Evolutionary conservation across 495 filamentous ascomycete species (phyloP).

Genomic region (Bathelium albidoporum): DNA sequence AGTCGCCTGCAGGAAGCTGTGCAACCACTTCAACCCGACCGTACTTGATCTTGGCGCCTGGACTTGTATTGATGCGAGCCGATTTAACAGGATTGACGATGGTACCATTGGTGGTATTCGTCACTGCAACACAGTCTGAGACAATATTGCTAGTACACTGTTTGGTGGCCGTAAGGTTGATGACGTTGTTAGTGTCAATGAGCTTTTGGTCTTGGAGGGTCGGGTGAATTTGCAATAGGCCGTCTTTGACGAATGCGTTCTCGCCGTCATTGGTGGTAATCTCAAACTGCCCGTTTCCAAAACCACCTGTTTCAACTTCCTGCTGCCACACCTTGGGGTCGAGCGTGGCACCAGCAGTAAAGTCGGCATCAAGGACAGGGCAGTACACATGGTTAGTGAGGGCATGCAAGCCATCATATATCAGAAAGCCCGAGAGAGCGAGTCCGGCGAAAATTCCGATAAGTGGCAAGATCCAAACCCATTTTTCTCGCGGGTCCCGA

Average conservation of each 20-base stretch:
- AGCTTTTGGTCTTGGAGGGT: conserved; percentile 59
- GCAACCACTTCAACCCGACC: conserved; percentile 73
- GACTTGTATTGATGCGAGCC: conserved; percentile 63
- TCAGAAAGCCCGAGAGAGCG: conserved; percentile 52
- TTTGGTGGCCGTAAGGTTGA: conserved; percentile 55
- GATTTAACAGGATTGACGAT: conserved; percentile 74
- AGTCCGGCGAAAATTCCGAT: conserved; percentile 57
- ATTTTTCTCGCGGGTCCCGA: conserved; percentile 65
- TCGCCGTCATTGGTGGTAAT: conserved; percentile 57
- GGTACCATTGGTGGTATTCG: conserved; percentile 59
- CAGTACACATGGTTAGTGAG: conserved; percentile 71
- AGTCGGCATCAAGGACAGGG: conserved; percentile 59
- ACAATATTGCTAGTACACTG: conserved; percentile 51
- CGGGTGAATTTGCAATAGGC: conserved; percentile 62
- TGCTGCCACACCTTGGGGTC: conserved; percentile 58
- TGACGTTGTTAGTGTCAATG: conserved; percentile 50
- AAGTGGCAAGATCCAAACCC: conserved; percentile 69
- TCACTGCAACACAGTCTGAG: conserved; percentile 50
- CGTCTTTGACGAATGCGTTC: conserved; percentile 62
- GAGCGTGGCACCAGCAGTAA: conserved; percentile 42
- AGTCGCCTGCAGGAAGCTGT: conserved; percentile 64
- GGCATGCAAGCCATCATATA: conserved; percentile 58
- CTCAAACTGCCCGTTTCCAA: conserved; percentile 79
- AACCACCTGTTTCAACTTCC: conserved; percentile 73
- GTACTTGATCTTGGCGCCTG: conserved; percentile 61